Evolutionary conservation across 306 rosid genomes (phyloP), one percentile per base, ranked within the genome.

Genomic region (Dicorynia guianensis): DNA sequence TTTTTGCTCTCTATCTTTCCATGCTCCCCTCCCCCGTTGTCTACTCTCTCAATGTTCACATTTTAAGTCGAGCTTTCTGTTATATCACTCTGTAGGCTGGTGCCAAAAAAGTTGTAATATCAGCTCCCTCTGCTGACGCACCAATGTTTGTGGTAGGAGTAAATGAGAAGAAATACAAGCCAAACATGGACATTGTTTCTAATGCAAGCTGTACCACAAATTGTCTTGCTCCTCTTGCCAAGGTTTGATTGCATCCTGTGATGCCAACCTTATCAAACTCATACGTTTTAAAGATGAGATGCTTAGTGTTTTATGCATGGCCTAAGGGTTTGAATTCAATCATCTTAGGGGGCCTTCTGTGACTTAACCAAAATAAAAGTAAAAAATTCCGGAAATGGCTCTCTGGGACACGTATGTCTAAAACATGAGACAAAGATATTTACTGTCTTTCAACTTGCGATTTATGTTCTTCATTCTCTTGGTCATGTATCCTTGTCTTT

Each of bases 61-160:
- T 20, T 30, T 67, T 42, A 52, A 77, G 66, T 55, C 18, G 18
- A 76, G 43, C 67, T 79, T n/a, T 82, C 35, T 62, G 78, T 52
- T 58, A 78, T 72, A 79, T 66, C 34, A 36, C 53, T 65, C 76
- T 86, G 52, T 72, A 95, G 99, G 97, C 79, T 82, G 99, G 99
- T 79, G 99, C 99, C 71, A 92, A 86, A 85, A 92, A 95, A 82
- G 95, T 95, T 25, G 84, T 95, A 65, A 95, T 92, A 78, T 95
- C 99, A 17, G 99, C 99, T 87, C 99, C 99, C 67, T 95, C 99
- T 52, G 96, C 99, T 39, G 96, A 95, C 82, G 99, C 99, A 67
- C 99, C 99, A 18, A 95, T 95, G 99, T 95, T 92, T 71, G 99
- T 95, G 44, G 85, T 95, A 20, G 99, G 99, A 69, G 99, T 95